Base-by-base conservation (phyloP, 78 protist species). In the Chrysochromulina tobinii region DNA sequence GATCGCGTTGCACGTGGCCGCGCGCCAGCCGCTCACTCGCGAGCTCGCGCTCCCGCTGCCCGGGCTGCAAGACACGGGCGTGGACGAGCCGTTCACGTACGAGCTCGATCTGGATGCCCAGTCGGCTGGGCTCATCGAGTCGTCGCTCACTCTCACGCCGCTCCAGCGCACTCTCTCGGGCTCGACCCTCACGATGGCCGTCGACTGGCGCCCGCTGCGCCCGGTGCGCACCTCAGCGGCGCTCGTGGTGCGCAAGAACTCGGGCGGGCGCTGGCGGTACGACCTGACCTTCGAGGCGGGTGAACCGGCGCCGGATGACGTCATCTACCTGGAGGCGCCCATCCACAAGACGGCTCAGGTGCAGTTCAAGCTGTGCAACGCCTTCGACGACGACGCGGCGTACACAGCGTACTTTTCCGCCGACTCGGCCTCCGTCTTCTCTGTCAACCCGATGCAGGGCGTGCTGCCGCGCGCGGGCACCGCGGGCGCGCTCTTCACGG, bases 201-300 rank as follows among this genome's bases (percentile, higher is more conserved):
- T 85, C 55, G 18, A 54, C 55, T 72, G 81, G 81, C 21, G 0
- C 51, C 89, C 89, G 73, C 69, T 85, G 51, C 66, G 68, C 72
- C 55, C 89, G 69, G 5, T 85, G 14, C 8, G 23, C 18, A 6
- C 89, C 11, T 0, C 50, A 38, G 68, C 61, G 27, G 68, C 53
- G 27, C 4, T 86, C 67, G 58, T 86, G 21, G 55, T 86, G 50
- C 21, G n/a, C 1, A 48, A 50, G 57, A 27, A 1, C 17, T 2
- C 23, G n/a, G 92, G 92, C 21, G 93, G 93, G 8, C 83, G 93
- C 17, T 90, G 93, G 93, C 20, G 55, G 27, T 90, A 55, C 89
- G 89, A 90, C 61, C 21, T 81, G 59, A 50, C 3, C 38, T 21
- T 90, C 25, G 66, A 55, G 9, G 93, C 93, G 11, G 11, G 17